Evolutionary conservation across 768 basidiomycete genomes (phyloP).

Genomic region (Gloeostereum incarnatum): DNA sequence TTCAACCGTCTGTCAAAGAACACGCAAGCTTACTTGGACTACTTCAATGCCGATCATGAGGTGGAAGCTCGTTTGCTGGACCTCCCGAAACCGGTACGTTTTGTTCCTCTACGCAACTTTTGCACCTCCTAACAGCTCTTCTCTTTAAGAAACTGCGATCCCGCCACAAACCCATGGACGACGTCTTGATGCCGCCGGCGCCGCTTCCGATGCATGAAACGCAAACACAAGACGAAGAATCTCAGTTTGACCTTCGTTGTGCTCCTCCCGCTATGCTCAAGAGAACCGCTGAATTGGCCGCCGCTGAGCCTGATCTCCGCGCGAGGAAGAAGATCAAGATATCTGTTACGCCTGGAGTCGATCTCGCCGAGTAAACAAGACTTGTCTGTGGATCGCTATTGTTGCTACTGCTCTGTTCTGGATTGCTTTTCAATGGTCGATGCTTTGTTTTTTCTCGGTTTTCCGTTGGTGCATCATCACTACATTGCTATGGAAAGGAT

Average conservation of each 20-base stretch:
- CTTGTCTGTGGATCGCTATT: no score
- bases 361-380: slow-evolving; percentile 57
- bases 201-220: slow-evolving; percentile 12
- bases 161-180: slow-evolving; percentile 1
- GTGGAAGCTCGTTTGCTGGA: slow-evolving; percentile 55
- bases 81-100: slow-evolving; percentile 45
- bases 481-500: no score
- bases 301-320: slow-evolving; percentile 15
- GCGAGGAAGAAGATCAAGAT: slow-evolving; percentile 61
- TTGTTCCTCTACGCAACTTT: neutral
- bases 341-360: slow-evolving; percentile 58
- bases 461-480: no score
- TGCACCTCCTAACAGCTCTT: slow-evolving; percentile 4
- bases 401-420: no score
- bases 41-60: slow-evolving; percentile 55
- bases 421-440: no score
- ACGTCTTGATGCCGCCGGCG: slow-evolving; percentile 4
- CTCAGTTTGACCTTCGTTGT: slow-evolving; percentile 8
- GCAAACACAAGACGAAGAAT: slow-evolving; percentile 27
- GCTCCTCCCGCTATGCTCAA: slow-evolving; percentile 14
- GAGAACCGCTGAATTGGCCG: slow-evolving; percentile 22
- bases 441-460: no score
- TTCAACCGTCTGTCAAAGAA: slow-evolving; percentile 42
- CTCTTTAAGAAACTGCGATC: slow-evolving; percentile 11
- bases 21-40: slow-evolving; percentile 46